Evolutionary conservation across 2,329 filamentous ascomycete species (phyloP), one percentile per base, ranked within the genome.

Genomic region (Ascochyta pisi): DNA sequence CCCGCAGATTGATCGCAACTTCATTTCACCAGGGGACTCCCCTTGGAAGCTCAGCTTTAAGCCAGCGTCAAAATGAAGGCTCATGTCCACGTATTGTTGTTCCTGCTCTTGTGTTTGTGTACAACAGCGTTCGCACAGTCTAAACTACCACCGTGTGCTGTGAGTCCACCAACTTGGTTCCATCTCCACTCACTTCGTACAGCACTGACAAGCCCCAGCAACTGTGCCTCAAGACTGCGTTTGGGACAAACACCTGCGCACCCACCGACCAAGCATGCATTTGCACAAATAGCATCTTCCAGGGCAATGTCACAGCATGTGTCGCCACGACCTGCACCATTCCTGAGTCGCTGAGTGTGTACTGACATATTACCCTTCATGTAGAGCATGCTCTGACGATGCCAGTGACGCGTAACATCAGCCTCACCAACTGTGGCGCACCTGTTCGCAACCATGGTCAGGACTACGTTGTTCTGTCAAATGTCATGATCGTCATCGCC

Each of bases 321-420:
- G 60, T 70, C 24, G 46, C 44, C 31, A 34, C 35, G 3, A 60
- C 39, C 33, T 69, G 67, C 50, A 68, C 66, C 5, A 61, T 69
- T 31, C 61, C 60, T 16, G 65, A 70, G 41, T 53, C 62, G 27
- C 16, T 70, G 31, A 44, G 65, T 69, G 62, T n/a, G 54, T 33
- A 34, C 7, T n/a, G 3, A 33, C 19, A 38, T 1, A 34, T 23
- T 34, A 29, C 8, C 4, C 26, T 6, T 4, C 9, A 15, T 16
- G 22, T 26, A 23, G 34, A 27, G 7, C n/a, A 7, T n/a, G 15
- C n/a, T 24, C 46, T 55, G 35, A 50, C 46, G 12, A 8, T 16
- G 5, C 27, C 27, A 78, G 76, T 68, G 13, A 77, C 75, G 4
- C 77, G 79, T 58, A 79, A 80, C 57, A 67, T 74, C 53, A 79